phyloP scores from a whole-genome alignment of 306 rosid genomes.

The Acacia acuminata region DNA sequence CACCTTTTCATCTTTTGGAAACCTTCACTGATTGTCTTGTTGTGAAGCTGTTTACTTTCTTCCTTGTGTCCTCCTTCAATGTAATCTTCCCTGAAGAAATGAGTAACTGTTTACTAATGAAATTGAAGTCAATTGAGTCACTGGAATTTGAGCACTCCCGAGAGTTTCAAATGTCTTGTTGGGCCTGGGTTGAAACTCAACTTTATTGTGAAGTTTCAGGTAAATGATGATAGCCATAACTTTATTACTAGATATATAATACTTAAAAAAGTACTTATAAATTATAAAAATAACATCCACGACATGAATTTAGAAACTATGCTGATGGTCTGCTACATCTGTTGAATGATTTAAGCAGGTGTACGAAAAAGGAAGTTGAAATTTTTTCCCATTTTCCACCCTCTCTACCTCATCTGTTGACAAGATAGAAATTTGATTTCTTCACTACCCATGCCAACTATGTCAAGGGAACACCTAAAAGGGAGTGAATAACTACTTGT shows the following conservation, averaged over 20 bases:
- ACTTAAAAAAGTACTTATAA: not conserved
- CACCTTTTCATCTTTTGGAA: constrained; percentile 1
- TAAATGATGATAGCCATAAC: not conserved
- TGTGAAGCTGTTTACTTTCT: constrained; percentile 18
- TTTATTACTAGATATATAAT: not conserved
- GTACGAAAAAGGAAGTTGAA: constrained; percentile 2
- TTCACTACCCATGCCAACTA: not conserved
- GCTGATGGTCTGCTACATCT: not conserved
- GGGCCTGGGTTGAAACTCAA: not conserved
- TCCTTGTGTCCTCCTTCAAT: constrained; percentile 16
- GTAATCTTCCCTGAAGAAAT: constrained; percentile 4
- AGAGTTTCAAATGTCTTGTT: not conserved
- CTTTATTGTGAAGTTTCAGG: not conserved
- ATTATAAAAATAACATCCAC: not conserved
- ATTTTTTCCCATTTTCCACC: constrained; percentile 14
- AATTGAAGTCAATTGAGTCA: not conserved
- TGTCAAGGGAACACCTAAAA: not conserved
- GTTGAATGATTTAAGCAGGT: not conserved
- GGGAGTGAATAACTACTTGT: not conserved
- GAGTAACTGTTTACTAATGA: not conserved
- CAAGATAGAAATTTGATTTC: constrained; percentile 20
- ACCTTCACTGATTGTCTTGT: constrained; percentile 5
- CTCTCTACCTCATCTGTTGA: constrained; percentile 5
- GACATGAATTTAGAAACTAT: not conserved
- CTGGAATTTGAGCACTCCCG: not conserved